Percentiles rank a stretch among this genome's conserved stretches.
phyloP scores from a whole-genome alignment of 306 rosid species.

The Comarum palustre region DNA sequence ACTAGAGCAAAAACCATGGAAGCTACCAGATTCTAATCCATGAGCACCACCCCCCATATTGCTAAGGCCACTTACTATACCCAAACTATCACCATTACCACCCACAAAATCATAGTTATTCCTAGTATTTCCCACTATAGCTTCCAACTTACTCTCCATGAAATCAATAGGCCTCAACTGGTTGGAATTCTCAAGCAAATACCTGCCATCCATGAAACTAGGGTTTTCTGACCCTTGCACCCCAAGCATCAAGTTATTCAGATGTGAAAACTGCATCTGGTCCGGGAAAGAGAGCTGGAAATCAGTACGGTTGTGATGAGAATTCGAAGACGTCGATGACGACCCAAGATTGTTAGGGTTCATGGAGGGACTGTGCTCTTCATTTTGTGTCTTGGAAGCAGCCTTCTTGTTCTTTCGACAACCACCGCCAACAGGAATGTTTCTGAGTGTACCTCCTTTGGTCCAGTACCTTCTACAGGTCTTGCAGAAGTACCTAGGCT shows the following conservation, averaged over 20 bases:
- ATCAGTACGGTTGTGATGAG: conserved; percentile 51
- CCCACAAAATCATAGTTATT: conserved; percentile 53
- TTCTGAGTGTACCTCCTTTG: conserved; percentile 89
- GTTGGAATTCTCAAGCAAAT: conserved; percentile 32
- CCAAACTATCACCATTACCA: conserved; percentile 32
- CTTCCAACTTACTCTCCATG: conserved; percentile 71
- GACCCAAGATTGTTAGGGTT: conserved; percentile 30
- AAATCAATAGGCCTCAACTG: conserved; percentile 59
- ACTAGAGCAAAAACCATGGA: conserved; percentile 44
- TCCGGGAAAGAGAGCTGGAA: conserved; percentile 71
- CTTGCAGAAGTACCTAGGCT: conserved; percentile 96
- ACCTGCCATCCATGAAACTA: conserved; percentile 33
- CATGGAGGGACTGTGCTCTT: conserved; percentile 19
- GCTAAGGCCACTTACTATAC: conserved; percentile 41
- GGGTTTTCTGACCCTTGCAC: conserved; percentile 46
- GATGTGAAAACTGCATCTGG: conserved; percentile 60
- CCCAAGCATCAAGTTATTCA: conserved; percentile 45
- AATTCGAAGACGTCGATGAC: conserved; percentile 26
- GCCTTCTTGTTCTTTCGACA: conserved; percentile 89
- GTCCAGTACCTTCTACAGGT: conserved; percentile 97
- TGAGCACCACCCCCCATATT: conserved; percentile 23
- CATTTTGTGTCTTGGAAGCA: conserved; percentile 61
- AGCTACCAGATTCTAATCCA: conserved; percentile 41
- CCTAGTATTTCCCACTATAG: conserved; percentile 43
- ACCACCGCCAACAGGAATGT: conserved; percentile 96